These are phyloP conservation scores for Brassica nigra DNA, from an alignment of 345 rosid species.

Conservation along the genomic window DNA sequence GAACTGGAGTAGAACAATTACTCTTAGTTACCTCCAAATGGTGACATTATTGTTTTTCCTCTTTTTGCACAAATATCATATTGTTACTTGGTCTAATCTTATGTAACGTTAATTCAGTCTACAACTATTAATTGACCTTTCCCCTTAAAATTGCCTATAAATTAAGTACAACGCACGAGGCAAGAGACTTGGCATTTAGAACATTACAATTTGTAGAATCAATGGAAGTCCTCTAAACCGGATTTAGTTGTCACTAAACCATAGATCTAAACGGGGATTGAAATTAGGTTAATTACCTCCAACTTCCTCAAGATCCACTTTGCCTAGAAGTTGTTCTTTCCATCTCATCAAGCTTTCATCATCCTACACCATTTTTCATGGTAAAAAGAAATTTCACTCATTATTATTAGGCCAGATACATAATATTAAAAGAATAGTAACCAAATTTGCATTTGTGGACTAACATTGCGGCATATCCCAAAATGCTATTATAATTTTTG, in stretches of 20 bases:
- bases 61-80: not conserved
- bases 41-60: not conserved
- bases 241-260: not conserved
- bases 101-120: not conserved
- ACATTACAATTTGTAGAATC: not conserved
- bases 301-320: constrained; percentile 46
- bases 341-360: constrained; percentile 83
- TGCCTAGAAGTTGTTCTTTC: constrained; percentile 78
- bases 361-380: constrained; percentile 44
- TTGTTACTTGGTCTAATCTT: not conserved
- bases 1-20: not conserved
- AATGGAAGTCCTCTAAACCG: not conserved
- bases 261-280: not conserved
- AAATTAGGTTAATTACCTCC: constrained; percentile 33
- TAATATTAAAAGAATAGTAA: not conserved
- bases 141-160: not conserved
- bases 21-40: not conserved
- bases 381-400: not conserved
- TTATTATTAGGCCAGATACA: not conserved
- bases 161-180: not conserved
- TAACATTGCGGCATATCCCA: not conserved
- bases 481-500: not conserved
- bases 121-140: not conserved
- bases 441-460: not conserved
- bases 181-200: not conserved